A percentile compares a stretch with the other conserved stretches of the same genome.
Evolutionary conservation across 2,329 filamentous ascomycete genomes (phyloP).

Genomic region (Tolypocladium endophyticum): DNA sequence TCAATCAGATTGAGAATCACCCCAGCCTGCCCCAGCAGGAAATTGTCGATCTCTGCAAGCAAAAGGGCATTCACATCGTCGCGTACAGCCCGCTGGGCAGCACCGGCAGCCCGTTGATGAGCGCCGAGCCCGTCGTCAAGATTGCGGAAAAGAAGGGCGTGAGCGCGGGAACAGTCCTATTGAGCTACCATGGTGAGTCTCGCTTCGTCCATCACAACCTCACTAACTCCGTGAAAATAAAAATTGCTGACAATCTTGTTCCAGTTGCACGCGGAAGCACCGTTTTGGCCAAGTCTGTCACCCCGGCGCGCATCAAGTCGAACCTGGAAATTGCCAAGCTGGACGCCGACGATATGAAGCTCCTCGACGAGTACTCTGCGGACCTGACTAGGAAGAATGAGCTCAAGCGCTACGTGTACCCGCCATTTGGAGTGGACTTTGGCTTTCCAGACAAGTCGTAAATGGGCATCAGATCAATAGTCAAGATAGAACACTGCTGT

Average conservation of each 20-base stretch:
- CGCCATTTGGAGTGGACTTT: slow-evolving; percentile 57
- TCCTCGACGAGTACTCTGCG: slow-evolving; percentile 46
- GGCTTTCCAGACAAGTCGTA: slow-evolving; percentile 59
- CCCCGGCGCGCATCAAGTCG: slow-evolving; percentile 54
- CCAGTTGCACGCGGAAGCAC: slow-evolving; percentile 57
- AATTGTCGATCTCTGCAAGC: slow-evolving; percentile 57
- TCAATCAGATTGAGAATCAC: slow-evolving; percentile 68
- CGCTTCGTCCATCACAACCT: neutral
- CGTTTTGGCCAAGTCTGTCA: slow-evolving; percentile 66
- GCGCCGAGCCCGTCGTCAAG: slow-evolving; percentile 50
- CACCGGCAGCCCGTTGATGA: slow-evolving; percentile 54
- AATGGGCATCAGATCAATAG: slow-evolving; percentile 1
- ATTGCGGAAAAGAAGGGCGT: slow-evolving; percentile 54
- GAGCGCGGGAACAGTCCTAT: slow-evolving; percentile 50
- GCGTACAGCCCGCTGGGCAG: slow-evolving; percentile 60
- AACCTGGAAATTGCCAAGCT: slow-evolving; percentile 59
- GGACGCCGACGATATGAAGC: slow-evolving; percentile 49
- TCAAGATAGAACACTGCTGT: neutral
- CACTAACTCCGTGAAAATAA: neutral
- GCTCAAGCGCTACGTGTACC: slow-evolving; percentile 54
- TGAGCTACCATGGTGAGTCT: slow-evolving; percentile 61
- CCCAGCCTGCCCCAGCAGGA: slow-evolving; percentile 62
- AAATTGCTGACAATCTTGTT: neutral
- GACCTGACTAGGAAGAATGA: slow-evolving; percentile 38
- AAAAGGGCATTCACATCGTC: slow-evolving; percentile 60